These are phyloP conservation scores for Fusarium pilosicola DNA, from an alignment of 2,329 filamentous ascomycete species.

Conservation along the genomic window DNA sequence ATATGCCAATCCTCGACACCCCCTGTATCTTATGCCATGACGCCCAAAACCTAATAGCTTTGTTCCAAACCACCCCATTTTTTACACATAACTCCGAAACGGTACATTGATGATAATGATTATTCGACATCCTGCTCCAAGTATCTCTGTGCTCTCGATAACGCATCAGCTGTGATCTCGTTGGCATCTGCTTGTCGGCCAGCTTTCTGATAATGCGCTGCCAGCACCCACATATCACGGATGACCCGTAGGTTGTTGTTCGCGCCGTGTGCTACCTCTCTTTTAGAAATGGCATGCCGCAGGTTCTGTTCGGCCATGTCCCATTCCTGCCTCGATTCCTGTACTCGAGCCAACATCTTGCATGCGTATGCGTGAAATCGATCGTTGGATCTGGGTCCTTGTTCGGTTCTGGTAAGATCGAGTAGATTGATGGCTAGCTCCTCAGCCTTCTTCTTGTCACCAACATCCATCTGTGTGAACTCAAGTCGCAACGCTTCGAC, in stretches of 20 bases:
- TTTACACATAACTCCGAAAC: slow-evolving; percentile 3
- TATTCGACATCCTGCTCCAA: slow-evolving; percentile 40
- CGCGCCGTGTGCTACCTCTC: slow-evolving; percentile 50
- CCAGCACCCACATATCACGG: slow-evolving; percentile 53
- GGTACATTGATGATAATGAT: background rate
- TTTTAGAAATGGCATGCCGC: slow-evolving; percentile 46
- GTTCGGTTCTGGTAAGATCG: slow-evolving; percentile 38
- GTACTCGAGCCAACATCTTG: slow-evolving; percentile 51
- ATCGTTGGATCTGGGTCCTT: slow-evolving; percentile 43
- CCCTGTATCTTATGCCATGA: slow-evolving; percentile 2
- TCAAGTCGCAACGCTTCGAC: slow-evolving; percentile 50
- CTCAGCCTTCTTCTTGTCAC: slow-evolving; percentile 47
- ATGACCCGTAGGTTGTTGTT: slow-evolving; percentile 50
- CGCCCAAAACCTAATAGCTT: slow-evolving; percentile 7
- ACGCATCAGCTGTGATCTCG: slow-evolving; percentile 46
- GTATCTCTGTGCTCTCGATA: slow-evolving; percentile 47
- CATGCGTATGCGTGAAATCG: slow-evolving; percentile 53
- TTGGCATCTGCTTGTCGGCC: slow-evolving; percentile 44
- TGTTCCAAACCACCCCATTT: background rate
- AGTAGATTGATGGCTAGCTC: slow-evolving; percentile 46
- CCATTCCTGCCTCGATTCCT: slow-evolving; percentile 48
- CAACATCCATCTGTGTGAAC: slow-evolving; percentile 53
- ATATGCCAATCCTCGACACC: background rate
- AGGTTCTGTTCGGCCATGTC: slow-evolving; percentile 48
- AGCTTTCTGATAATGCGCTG: slow-evolving; percentile 47